phyloP scores from a whole-genome alignment of 306 rosid genomes.

The Fagus crenata region DNA sequence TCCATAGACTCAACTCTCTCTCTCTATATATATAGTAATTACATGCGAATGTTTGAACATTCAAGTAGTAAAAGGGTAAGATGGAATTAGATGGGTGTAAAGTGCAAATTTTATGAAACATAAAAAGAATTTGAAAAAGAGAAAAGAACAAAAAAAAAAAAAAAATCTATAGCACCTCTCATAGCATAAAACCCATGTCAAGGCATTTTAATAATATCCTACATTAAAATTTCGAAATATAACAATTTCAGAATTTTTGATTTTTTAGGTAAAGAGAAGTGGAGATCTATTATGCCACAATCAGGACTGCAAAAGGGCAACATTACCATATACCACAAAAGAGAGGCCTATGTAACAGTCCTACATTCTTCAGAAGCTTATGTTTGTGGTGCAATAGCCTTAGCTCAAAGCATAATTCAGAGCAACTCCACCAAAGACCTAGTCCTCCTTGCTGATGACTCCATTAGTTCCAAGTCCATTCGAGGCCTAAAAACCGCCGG shows the following conservation, averaged over 20 bases:
- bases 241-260: not conserved
- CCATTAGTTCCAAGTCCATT: conserved; percentile 45
- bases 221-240: too few relatives aligned
- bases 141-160: too few relatives aligned
- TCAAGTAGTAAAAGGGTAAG: too few relatives aligned
- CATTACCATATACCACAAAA: not conserved
- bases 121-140: too few relatives aligned
- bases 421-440: conserved; percentile 53
- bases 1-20: too few relatives aligned
- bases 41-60: too few relatives aligned
- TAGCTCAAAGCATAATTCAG: conserved; percentile 73
- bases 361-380: conserved; percentile 86
- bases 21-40: too few relatives aligned
- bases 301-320: not conserved
- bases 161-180: too few relatives aligned
- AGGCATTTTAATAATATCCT: too few relatives aligned
- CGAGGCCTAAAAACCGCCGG: conserved; percentile 59
- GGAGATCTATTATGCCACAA: conserved; percentile 36
- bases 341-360: conserved; percentile 66
- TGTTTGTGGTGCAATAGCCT: conserved; percentile 85
- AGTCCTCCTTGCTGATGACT: conserved; percentile 65
- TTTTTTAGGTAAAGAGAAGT: conserved; percentile 47
- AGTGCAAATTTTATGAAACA: too few relatives aligned
- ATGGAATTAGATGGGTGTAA: too few relatives aligned
- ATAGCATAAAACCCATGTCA: not conserved